These are phyloP conservation scores for Solanum paucissectum DNA, from an alignment of 257 asterid species.

Conservation along the genomic window DNA sequence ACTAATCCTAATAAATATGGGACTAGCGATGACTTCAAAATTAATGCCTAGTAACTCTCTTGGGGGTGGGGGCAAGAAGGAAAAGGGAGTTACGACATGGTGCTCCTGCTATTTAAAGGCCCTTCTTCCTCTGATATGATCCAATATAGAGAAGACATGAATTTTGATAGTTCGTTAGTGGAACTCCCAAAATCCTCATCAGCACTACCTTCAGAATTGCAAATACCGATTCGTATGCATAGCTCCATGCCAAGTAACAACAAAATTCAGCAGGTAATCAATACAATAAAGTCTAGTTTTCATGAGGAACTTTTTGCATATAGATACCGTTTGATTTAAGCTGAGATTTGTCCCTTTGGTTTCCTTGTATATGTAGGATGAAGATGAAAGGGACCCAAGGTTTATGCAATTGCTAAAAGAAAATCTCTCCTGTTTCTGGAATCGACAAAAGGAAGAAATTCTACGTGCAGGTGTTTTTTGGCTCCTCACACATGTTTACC, in stretches of 20 bases:
- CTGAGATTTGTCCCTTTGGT: not conserved
- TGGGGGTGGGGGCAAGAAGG: not conserved
- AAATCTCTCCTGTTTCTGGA: constrained; percentile 23
- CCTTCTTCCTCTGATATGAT: not conserved
- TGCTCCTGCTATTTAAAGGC: not conserved
- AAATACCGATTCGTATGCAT: not conserved
- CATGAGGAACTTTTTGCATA: not conserved
- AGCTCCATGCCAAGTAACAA: not conserved
- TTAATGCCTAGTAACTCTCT: not conserved
- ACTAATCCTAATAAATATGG: not conserved
- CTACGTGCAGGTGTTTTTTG: not conserved
- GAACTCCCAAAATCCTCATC: not conserved
- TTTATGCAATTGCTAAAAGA: constrained; percentile 3
- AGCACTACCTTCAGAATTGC: not conserved
- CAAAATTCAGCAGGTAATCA: not conserved
- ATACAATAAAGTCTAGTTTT: not conserved
- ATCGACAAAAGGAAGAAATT: constrained; percentile 12
- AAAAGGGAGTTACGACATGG: not conserved
- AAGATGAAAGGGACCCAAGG: not conserved
- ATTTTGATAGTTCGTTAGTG: not conserved
- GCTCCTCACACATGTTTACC: not conserved
- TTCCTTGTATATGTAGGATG: not conserved
- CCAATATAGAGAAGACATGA: not conserved
- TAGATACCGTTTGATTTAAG: not conserved
- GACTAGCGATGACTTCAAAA: not conserved